Evolutionary conservation across 169 alveolate species (phyloP), one percentile per base, ranked within the genome.

Genomic region (Eimeria zaria): DNA sequence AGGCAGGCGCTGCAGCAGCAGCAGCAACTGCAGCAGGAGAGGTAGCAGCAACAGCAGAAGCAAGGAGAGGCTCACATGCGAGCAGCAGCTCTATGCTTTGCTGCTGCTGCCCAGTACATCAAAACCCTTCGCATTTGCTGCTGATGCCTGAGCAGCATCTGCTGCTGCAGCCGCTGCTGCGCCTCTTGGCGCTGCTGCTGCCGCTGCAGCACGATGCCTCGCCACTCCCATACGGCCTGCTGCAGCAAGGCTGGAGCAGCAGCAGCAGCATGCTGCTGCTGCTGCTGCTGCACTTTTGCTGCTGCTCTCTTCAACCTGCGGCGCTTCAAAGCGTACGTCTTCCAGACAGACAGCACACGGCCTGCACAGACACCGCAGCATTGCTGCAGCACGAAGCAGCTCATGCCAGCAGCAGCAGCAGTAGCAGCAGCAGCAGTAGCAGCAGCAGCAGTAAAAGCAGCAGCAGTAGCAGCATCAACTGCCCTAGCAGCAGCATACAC

Each of bases 81-180:
- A 12, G 90, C 90, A 46, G 90, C 71, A 27, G 90, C 90, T 48
- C 90, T 81, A 73, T 81, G 90, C 33, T 81, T 81, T 3, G 90
- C 90, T 30, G 90, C 90, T 46, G 69, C 71, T 22, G n/a, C 69
- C 90, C 90, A 81, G n/a, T 81, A 51, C 51, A 27, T 12, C 14
- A 81, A 48, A 22, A 81, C 46, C 27, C 69, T 81, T 48, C 90
- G 18, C 71, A 81, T 81, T 20, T 81, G 90, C 69, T 81, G 90
- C 71, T 81, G 90, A 22, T 81, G 46, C 44, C 55, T 58, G 48
- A 48, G 90, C 90, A 36, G 67, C 90, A 36, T 48, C 90, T 51
- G 73, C 90, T 48, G 90, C 90, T 81, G 67, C 90, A 81, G 90
- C 67, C 55, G 90, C 90, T 46, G 71, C 73, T 36, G 90, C 46